A percentile compares a stretch with the other conserved stretches of the same genome.
Conservation (phyloP, 352 stramenopile species). For the Plasmopara viticola region DNA sequence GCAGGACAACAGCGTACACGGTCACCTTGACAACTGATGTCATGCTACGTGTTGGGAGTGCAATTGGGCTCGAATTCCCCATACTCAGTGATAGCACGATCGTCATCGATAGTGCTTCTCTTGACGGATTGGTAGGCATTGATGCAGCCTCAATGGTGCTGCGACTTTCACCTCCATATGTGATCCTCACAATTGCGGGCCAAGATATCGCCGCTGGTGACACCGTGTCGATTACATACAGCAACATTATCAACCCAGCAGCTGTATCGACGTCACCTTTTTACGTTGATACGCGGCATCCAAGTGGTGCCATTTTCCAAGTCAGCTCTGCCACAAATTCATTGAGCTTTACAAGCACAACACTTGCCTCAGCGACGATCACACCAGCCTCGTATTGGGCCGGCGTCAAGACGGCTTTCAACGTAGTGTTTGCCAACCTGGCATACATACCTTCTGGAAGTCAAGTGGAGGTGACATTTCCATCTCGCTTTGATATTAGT, state of each 20-base stretch:
- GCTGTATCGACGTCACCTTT: slow-evolving; percentile 30
- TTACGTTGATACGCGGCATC: slow-evolving; percentile 37
- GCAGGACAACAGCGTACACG: slow-evolving; percentile 25
- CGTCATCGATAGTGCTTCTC: slow-evolving; percentile 18
- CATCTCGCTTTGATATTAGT: slow-evolving; percentile 30
- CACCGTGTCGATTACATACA: slow-evolving; percentile 33
- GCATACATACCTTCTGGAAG: slow-evolving; percentile 35
- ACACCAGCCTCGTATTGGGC: slow-evolving; percentile 38
- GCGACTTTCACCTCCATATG: slow-evolving; percentile 23
- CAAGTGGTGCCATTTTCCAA: slow-evolving; percentile 33
- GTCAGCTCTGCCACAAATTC: slow-evolving; percentile 21
- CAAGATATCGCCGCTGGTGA: slow-evolving; percentile 19
- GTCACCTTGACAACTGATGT: slow-evolving; percentile 40
- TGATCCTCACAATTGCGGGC: slow-evolving; percentile 36
- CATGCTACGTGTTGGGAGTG: slow-evolving; percentile 30
- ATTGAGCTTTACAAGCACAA: slow-evolving; percentile 22
- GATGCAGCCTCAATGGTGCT: slow-evolving; percentile 25
- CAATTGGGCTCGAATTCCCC: slow-evolving; percentile 46
- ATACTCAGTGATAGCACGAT: slow-evolving; percentile 32
- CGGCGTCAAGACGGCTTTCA: slow-evolving; percentile 35
- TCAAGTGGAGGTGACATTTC: slow-evolving; percentile 40
- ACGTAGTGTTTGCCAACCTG: slow-evolving; percentile 36
- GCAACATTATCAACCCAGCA: slow-evolving; percentile 48
- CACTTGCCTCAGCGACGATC: slow-evolving; percentile 28
- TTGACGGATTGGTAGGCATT: slow-evolving; percentile 20